A percentile compares a stretch with the other conserved stretches of the same genome.
Evolutionary conservation across 2,329 filamentous ascomycete species (phyloP).

Genomic region (Aschersonia sp.): DNA sequence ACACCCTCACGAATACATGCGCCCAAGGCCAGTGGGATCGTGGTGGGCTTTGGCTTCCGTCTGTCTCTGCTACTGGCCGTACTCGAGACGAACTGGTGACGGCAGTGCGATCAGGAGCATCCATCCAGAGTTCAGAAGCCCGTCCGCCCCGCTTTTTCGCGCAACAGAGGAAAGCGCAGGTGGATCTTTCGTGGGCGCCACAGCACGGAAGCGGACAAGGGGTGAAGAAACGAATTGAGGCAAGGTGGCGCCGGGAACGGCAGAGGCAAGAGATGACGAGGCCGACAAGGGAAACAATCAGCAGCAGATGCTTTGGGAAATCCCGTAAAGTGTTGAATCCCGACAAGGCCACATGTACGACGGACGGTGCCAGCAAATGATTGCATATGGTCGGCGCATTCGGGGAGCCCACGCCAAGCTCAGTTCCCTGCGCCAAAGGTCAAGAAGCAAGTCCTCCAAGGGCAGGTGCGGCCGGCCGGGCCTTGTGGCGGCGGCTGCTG

Average conservation of each 20-base stretch:
- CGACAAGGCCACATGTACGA: too few relatives aligned
- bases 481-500: background rate
- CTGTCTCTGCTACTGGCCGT: background rate
- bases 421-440: background rate
- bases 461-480: background rate
- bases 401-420: too few relatives aligned
- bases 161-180: background rate
- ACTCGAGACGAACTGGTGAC: too few relatives aligned
- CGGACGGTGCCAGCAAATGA: too few relatives aligned
- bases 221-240: slow-evolving; percentile 1
- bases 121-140: background rate
- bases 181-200: background rate
- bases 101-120: too few relatives aligned
- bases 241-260: slow-evolving; percentile 1
- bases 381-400: too few relatives aligned
- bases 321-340: too few relatives aligned
- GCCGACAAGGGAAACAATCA: background rate
- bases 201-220: background rate
- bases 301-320: too few relatives aligned
- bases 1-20: background rate
- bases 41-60: background rate
- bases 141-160: background rate
- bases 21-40: too few relatives aligned
- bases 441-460: background rate
- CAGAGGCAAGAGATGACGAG: background rate